Evolutionary conservation across 1,139 yeast genomes (phyloP).

Genomic region (Saccharomyces pastorianus): DNA sequence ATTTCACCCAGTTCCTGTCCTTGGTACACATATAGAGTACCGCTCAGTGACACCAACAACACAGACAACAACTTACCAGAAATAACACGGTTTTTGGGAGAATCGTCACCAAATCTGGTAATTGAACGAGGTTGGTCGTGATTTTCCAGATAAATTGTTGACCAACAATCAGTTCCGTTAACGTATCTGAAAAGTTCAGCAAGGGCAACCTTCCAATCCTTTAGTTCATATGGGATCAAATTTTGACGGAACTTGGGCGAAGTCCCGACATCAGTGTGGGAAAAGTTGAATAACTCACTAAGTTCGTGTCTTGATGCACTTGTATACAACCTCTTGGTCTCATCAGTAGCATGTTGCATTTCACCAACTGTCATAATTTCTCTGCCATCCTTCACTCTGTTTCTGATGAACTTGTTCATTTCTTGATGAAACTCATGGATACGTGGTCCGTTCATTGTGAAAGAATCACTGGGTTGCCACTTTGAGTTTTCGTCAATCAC

Average conservation of each 20-base stretch:
- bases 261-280: conserved; percentile 40
- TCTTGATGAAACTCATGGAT: conserved; percentile 52
- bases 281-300: conserved; percentile 46
- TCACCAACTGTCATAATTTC: conserved; percentile 55
- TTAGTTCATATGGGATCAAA: conserved; percentile 32
- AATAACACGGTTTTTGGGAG: conserved; percentile 31
- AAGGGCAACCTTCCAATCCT: conserved; percentile 37
- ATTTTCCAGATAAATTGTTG: conserved; percentile 49
- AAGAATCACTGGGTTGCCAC: conserved; percentile 36
- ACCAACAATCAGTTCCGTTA: conserved; percentile 51
- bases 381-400: conserved; percentile 40
- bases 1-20: conserved; percentile 57
- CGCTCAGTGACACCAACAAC: conserved; percentile 40
- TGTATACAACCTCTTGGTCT: conserved; percentile 41
- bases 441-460: conserved; percentile 42
- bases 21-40: conserved; percentile 51
- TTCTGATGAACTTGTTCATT: conserved; percentile 32
- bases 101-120: conserved; percentile 43
- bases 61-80: conserved; percentile 32
- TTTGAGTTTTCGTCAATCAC: conserved; percentile 30
- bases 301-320: conserved; percentile 44
- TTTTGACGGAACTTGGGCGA: conserved; percentile 19
- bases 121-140: conserved; percentile 53
- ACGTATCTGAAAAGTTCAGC: conserved; percentile 34
- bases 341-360: conserved; percentile 40